These are phyloP conservation scores for Hanseniaspora thailandica DNA, from an alignment of 805 yeast species.

Conservation along the genomic window DNA sequence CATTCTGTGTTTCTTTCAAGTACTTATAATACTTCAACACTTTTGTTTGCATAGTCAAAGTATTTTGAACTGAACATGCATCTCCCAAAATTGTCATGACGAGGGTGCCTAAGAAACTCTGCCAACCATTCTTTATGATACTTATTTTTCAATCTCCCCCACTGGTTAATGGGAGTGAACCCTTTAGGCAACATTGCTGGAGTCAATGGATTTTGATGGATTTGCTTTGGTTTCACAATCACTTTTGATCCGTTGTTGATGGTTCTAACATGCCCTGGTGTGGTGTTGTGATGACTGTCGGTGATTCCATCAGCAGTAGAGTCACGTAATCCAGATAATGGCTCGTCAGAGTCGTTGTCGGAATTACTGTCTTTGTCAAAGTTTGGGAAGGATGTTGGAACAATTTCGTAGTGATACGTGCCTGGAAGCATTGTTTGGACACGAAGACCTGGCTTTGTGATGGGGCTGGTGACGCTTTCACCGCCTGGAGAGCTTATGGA, in stretches of 20 bases:
- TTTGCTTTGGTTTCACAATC: slow-evolving; percentile 30
- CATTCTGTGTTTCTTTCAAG: background rate
- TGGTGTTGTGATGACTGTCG: background rate
- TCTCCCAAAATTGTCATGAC: slow-evolving; percentile 37
- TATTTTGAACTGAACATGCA: slow-evolving; percentile 38
- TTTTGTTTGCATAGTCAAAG: slow-evolving; percentile 16
- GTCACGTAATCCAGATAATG: background rate
- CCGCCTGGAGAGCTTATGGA: background rate
- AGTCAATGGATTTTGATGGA: slow-evolving; percentile 30
- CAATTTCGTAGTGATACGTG: slow-evolving; percentile 8
- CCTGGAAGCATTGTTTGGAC: background rate
- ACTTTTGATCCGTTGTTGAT: slow-evolving; percentile 15
- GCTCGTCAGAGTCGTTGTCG: background rate
- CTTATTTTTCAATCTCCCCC: slow-evolving; percentile 29
- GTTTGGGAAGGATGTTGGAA: slow-evolving; percentile 3
- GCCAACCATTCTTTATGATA: slow-evolving; percentile 38
- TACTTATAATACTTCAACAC: background rate
- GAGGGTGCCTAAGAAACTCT: slow-evolving; percentile 41
- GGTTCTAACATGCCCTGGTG: background rate
- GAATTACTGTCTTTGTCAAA: background rate
- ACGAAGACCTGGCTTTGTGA: background rate
- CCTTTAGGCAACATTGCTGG: slow-evolving; percentile 31
- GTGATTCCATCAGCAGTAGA: background rate
- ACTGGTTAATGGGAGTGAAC: slow-evolving; percentile 28
- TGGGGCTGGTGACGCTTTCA: background rate